Base-by-base conservation (phyloP, 2,329 filamentous ascomycete species). In the Dryadomyces quercus-mongolicae region DNA sequence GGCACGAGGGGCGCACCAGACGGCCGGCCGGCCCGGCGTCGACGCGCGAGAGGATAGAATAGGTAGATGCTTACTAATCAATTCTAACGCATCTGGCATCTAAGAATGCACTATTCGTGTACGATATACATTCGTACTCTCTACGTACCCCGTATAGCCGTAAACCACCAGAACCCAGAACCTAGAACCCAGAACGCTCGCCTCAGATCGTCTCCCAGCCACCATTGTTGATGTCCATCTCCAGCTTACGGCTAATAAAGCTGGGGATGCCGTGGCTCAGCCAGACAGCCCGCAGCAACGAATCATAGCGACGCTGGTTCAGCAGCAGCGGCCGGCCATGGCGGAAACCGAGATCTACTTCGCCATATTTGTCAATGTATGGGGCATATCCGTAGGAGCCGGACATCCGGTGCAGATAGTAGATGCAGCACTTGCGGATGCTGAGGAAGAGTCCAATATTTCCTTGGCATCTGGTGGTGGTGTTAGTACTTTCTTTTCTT, bases 401-500 rank as follows among this genome's bases (percentile, higher is more conserved):
- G 49, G 87, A 86, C 36, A 77, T 74, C 56, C 85, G 82, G 70
- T 95, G 90, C 54, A 95, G 74, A 68, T 95, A 95, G 57, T 95
- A 81, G 44, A 95, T 83, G 61, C 86, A 88, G 71, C 94, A 97
- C 72, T 97, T 97, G 61, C 93, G 86, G 62, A 98, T 92, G 67
- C 95, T 95, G 68, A 98, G 85, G 72, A 94, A 97, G 38, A 96
- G 74, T n/a, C 93, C 93, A 49, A 95, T 83, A 62, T 89, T 90
- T 58, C 84, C 81, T 65, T 93, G 90, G 68, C 92, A 97, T 62
- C 88, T 94, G 59, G 36, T n/a, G n/a, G 22, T 7, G 44, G 8
- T 9, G 46, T 51, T 42, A 54, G 45, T n/a, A 31, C 15, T 5
- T 7, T n/a, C 2, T 34, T 34, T 44, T 36, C 31, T 43, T 25